Evolutionary conservation across 2,329 filamentous ascomycete species (phyloP), one percentile per base, ranked within the genome.

Genomic region (Helotiales sp.): DNA sequence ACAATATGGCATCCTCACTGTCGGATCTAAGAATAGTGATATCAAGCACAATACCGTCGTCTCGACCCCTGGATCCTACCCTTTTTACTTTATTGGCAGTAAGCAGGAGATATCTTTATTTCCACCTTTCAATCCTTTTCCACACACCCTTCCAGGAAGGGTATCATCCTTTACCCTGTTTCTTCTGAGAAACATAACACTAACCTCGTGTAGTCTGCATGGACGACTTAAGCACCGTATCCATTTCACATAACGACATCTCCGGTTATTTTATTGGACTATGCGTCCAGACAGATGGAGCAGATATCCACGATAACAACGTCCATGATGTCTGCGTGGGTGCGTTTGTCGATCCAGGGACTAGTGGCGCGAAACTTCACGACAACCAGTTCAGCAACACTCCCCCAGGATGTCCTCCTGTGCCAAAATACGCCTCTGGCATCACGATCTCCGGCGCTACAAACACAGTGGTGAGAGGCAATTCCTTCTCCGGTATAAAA

Each of bases 1-100:
- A 1, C 52, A 57, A 9, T 76, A 76, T 42, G 73, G 74, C 2
- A 58, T 65, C 19, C 69, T 76, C n/a, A 72, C 73, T 3, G 64
- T 67, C n/a, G 73, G 73, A 8, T 75, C 72, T 0, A 57, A 61
- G 22, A 65, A 70, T 52, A 72, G 70, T 0, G 30, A 67, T 2
- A 52, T 74, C 25, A 52, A 61, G 0, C 58, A 65, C 6, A 75
- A 75, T 53, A 49, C 47, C 1, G 60, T 75, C 29, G 63, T 64
- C 0, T 60, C 68, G 1, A 57, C 66, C n/a, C 17, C 36, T 6
- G 0, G 29, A 12, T 0, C 44, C 46, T 1, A 42, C 42, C 3
- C 44, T 66, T 34, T 34, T 12, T 31, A 17, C 24, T 64, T 67
- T 46, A 73, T 74, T 42, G 73, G 58, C 7, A 68, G n/a, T n/a